A percentile compares a stretch with the other conserved stretches of the same genome.
Evolutionary conservation across 768 basidiomycete genomes (phyloP).

Genomic region (Pulveroboletus sp.): DNA sequence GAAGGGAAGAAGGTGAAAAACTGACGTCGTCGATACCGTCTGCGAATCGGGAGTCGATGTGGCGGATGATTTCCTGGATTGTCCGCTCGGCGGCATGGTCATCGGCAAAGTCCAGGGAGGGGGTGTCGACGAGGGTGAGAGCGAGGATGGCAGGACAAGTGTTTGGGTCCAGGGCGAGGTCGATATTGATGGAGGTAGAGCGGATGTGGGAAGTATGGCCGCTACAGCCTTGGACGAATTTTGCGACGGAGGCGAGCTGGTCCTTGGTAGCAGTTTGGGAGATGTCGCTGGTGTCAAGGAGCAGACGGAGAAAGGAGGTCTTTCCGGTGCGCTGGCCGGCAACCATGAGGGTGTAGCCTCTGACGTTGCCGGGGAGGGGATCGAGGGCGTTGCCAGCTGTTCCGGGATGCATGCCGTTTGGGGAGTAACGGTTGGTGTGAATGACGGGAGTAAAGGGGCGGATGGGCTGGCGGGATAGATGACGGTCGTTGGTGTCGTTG

Average conservation of each 20-base stretch:
- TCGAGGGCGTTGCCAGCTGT: constrained; percentile 24
- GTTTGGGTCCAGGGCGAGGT: constrained; percentile 48
- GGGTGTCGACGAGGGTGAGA: constrained; percentile 77
- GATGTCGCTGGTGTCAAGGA: constrained; percentile 76
- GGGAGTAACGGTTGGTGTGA: constrained; percentile 23
- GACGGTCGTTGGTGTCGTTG: constrained; percentile 40
- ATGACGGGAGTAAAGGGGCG: constrained; percentile 25
- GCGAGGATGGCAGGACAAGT: constrained; percentile 43
- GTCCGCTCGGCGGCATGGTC: constrained; percentile 58
- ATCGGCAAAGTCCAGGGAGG: constrained; percentile 71
- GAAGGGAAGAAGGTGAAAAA: constrained; percentile 25
- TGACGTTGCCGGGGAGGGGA: constrained; percentile 24
- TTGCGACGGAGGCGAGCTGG: constrained; percentile 75
- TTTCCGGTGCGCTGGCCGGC: constrained; percentile 82
- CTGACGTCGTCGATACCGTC: constrained; percentile 78
- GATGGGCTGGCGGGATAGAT: constrained; percentile 18
- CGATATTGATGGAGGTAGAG: constrained; percentile 66
- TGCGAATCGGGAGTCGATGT: constrained; percentile 67
- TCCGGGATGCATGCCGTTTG: constrained; percentile 28
- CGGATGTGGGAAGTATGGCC: constrained; percentile 71
- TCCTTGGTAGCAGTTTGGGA: constrained; percentile 59
- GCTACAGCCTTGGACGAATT: constrained; percentile 72
- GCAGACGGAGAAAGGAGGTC: constrained; percentile 80
- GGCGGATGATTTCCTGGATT: constrained; percentile 61
- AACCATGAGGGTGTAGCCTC: constrained; percentile 67